Conservation (phyloP, 1,139 yeast species). For the Maudiozyma humilis region DNA sequence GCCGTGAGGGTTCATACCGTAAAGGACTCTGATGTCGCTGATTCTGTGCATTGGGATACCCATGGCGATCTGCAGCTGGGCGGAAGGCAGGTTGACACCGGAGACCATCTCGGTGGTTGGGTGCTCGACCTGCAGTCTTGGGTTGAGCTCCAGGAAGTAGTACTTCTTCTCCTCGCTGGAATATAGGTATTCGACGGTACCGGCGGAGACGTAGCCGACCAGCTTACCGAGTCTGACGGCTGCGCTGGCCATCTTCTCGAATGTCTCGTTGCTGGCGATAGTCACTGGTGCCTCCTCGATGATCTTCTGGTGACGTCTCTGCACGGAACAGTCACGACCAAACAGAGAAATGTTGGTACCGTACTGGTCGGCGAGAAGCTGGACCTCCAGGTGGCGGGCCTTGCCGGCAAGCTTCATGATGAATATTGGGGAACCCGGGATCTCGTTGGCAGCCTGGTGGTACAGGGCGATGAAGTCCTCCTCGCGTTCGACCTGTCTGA, state of each 20-base stretch:
- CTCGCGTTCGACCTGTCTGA: conserved; percentile 80
- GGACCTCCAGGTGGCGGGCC: conserved; percentile 94
- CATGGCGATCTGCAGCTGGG: conserved; percentile 98
- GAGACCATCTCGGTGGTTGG: conserved; percentile 99
- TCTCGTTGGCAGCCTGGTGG: conserved; percentile 87
- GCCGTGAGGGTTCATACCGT: conserved; percentile 94
- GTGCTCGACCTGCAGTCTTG: conserved; percentile 97
- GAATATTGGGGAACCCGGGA: conserved; percentile 93
- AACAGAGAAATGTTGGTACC: conserved; percentile 89
- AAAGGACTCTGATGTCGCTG: conserved; percentile 80
- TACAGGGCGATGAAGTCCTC: conserved; percentile 62
- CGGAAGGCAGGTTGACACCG: conserved; percentile 95
- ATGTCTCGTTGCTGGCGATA: conserved; percentile 78
- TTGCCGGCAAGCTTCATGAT: conserved; percentile 92
- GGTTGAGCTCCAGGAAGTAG: conserved; percentile 91
- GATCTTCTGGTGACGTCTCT: conserved; percentile 93
- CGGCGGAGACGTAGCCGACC: conserved; percentile 97
- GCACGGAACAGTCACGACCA: conserved; percentile 96
- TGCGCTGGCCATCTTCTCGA: conserved; percentile 87
- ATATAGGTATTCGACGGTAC: conserved; percentile 95
- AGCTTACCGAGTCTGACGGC: conserved; percentile 93
- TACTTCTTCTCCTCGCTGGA: conserved; percentile 91
- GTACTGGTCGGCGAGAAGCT: conserved; percentile 87
- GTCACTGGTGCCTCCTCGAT: conserved; percentile 97
- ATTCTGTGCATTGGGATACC: conserved; percentile 96